Base-by-base conservation (phyloP, 2,329 filamentous ascomycete species). In the Achaetomium macrosporum region DNA sequence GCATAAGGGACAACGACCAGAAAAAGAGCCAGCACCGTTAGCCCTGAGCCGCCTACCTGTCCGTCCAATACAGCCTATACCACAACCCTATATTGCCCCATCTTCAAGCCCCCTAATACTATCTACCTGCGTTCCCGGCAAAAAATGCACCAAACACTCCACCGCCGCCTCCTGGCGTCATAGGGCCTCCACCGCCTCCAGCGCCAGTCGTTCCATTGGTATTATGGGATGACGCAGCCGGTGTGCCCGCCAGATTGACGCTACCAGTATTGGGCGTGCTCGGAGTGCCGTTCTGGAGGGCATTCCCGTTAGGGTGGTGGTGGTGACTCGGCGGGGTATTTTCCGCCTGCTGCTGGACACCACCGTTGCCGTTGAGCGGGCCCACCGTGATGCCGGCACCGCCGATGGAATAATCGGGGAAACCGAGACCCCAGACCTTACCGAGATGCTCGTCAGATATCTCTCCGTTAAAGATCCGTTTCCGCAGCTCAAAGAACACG, bases 401-500 rank as follows among this genome's bases (percentile, higher is more conserved):
- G 31, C 69, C 57, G 30, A 73, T 60, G 19, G 77, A 63, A 70
- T 80, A 74, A 69, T 86, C 82, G 60, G 87, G 78, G 71, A 82
- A 86, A 48, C 90, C 91, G 10, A 97, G 76, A 11, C 92, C 92
- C 88, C 92, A 97, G 62, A 96, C 90, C 70, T 95, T 92, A 55
- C 91, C 90, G 6, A 88, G 75, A 60, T 95, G 90, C 61, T 95
- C 87, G 30, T 88, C 82, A 7, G 88, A 83, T 43, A 96, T 87
- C 20, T 83, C 79, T 56, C 88, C 87, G 62, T 87, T 85, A 71
- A 95, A 97, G 59, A 97, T 88, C 65, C 88, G 84, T 66, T 90
- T 86, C 55, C 85, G 83, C 76, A 97, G 87, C 64, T 90, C 87
- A 81, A 95, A 99, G 72, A 96, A 99, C 30, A 96, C 90, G 63